Percentiles rank a stretch among this genome's conserved stretches.
phyloP scores from a whole-genome alignment of 169 alveolate genomes.

The Plasmodium malariae region DNA sequence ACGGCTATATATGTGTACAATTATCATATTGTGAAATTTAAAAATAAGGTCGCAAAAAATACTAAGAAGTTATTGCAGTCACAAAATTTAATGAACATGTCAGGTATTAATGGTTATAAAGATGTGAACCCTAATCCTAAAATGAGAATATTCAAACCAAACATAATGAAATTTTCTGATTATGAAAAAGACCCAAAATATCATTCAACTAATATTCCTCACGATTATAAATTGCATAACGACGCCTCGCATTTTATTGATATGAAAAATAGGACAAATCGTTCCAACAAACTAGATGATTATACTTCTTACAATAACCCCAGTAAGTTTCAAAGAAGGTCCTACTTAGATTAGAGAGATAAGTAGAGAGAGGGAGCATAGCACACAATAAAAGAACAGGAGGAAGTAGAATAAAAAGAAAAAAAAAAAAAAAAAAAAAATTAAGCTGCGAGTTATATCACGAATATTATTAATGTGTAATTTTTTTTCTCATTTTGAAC shows the following conservation, averaged over 20 bases:
- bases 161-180: constrained; percentile 28
- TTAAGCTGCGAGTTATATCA: too few species aligned
- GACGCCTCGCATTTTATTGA: constrained; percentile 61
- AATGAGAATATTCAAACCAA: constrained; percentile 63
- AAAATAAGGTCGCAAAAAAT: constrained; percentile 58
- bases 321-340: constrained; percentile 58
- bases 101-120: constrained; percentile 38
- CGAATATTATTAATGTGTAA: too few species aligned
- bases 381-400: too few species aligned
- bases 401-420: too few species aligned
- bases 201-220: constrained; percentile 40
- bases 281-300: constrained; percentile 49
- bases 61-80: constrained; percentile 65
- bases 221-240: constrained; percentile 45
- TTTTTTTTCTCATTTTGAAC: too few species aligned
- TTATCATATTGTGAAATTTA: constrained; percentile 62
- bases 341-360: constrained; percentile 43
- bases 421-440: too few species aligned
- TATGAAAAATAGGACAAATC: constrained; percentile 18
- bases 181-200: constrained; percentile 52
- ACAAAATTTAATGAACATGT: constrained; percentile 58
- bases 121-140: constrained; percentile 19
- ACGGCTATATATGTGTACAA: constrained; percentile 67
- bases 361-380: too few species aligned
- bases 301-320: constrained; percentile 44